These are phyloP conservation scores for Glycine soja DNA, from an alignment of 306 rosid species.

Conservation along the genomic window DNA sequence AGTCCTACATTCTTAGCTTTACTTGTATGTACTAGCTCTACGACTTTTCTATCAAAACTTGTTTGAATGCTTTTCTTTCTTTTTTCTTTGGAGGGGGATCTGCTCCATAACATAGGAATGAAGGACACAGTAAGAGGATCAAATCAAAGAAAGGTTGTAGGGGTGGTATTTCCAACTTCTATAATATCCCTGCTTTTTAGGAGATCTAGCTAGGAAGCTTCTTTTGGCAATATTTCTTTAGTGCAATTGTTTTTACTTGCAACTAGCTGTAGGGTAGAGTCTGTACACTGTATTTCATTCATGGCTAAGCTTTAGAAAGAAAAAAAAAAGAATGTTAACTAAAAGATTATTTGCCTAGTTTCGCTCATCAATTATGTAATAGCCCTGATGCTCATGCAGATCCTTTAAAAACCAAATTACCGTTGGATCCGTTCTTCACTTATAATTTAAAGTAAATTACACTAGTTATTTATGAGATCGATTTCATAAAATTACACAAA, in stretches of 20 bases:
- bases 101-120: neutral
- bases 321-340: neutral
- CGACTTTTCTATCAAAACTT: constrained; percentile 26
- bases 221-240: constrained; percentile 24
- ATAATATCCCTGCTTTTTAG: constrained; percentile 27
- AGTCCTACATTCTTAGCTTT: constrained; percentile 42
- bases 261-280: neutral
- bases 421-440: no score
- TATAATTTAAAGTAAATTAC: no score
- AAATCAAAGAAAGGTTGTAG: constrained; percentile 3
- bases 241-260: neutral
- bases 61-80: constrained; percentile 38
- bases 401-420: neutral
- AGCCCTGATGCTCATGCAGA: neutral
- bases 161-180: constrained; percentile 15
- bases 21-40: constrained; percentile 38
- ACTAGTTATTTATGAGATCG: no score
- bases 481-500: no score
- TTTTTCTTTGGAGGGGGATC: neutral
- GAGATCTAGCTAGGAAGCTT: constrained; percentile 33
- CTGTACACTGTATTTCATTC: neutral
- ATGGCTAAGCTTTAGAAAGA: neutral
- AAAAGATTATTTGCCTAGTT: neutral
- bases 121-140: constrained; percentile 22
- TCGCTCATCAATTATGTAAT: neutral